Evolutionary conservation across 2,329 filamentous ascomycete species (phyloP), one percentile per base, ranked within the genome.

Genomic region (Ceratocystis alfenasii): DNA sequence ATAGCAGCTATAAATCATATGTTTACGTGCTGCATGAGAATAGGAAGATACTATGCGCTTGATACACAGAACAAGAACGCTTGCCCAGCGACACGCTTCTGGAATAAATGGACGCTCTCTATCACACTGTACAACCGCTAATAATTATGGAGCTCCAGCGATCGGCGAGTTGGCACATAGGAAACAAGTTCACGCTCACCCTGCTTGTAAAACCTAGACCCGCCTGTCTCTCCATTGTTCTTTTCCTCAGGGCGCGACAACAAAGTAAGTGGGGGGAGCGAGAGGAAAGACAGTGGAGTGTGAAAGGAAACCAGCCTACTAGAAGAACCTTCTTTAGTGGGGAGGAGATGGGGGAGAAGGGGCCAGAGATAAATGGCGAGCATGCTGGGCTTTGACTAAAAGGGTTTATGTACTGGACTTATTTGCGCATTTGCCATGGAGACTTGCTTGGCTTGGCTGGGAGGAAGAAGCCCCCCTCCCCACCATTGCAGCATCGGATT

Each of bases 111-210:
- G 45, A 41, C 8, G 15, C 41, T 12, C 28, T 41, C 10, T 41
- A 41, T 41, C 36, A 4, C n/a, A 36, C 36, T 63, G 62, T 63
- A 28, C 10, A 50, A 28, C 33, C 28, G 33, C 36, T 41, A 59
- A 33, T 25, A 36, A 50, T 63, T 63, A 63, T 63, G 62, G 62
- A 63, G 28, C 45, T 33, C 15, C 10, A 25, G 25, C 25, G 48
- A 53, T 22, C 20, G 20, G 46, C 46, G 46, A 33, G 30, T 7
- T 33, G 30, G 30, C 30, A 33, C 6, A 41, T 41, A 41, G 36
- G 10, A 41, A 41, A 41, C 36, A 41, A 41, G 36, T 41, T 41
- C 36, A 41, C 12, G 36, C 36, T 41, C 36, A 41, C 36, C 36
- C 36, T 12, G 36, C 22, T 53, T 53, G 25, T 53, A 28, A 8